Percentiles rank a stretch among this genome's conserved stretches.
These are phyloP conservation scores for Ganoderma leucocontextum DNA, from an alignment of 1,284 basidiomycete genomes.

Conservation along the genomic window DNA sequence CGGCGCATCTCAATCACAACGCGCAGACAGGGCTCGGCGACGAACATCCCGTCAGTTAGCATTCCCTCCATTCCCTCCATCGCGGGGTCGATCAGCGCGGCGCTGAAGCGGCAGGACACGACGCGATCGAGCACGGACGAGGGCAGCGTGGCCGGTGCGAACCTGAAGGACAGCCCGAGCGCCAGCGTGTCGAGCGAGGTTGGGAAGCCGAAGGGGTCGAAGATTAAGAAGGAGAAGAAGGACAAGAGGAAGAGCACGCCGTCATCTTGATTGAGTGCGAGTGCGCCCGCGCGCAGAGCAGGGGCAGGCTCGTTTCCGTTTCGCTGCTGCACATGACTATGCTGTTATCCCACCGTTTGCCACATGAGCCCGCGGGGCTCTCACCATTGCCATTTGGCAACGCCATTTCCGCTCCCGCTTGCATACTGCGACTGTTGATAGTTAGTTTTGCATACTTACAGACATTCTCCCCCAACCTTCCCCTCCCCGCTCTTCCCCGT, in stretches of 20 bases:
- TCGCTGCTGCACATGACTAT: slow-evolving; percentile 30
- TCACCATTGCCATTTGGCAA: slow-evolving; percentile 9
- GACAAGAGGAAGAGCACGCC: slow-evolving; percentile 41
- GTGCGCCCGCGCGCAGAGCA: slow-evolving; percentile 3
- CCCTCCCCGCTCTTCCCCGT: background rate
- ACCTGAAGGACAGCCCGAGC: slow-evolving; percentile 38
- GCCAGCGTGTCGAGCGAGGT: slow-evolving; percentile 41
- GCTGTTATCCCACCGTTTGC: slow-evolving; percentile 22
- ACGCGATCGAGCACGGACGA: slow-evolving; percentile 37
- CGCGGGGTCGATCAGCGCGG: slow-evolving; percentile 40
- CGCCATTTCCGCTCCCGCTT: background rate
- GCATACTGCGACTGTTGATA: slow-evolving; percentile 9
- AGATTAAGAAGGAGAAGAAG: slow-evolving; percentile 44
- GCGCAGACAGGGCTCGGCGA: slow-evolving; percentile 59
- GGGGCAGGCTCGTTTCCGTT: slow-evolving; percentile 17
- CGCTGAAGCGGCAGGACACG: slow-evolving; percentile 42
- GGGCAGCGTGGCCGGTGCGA: slow-evolving; percentile 21
- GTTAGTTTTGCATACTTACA: slow-evolving; percentile 6
- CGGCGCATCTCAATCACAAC: slow-evolving; percentile 74
- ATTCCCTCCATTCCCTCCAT: slow-evolving; percentile 61
- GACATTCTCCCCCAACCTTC: background rate
- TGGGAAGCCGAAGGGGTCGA: slow-evolving; percentile 36
- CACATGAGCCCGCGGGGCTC: slow-evolving; percentile 17
- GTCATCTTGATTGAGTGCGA: slow-evolving; percentile 20
- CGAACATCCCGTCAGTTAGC: slow-evolving; percentile 34